Percentiles rank a stretch among this genome's conserved stretches.
phyloP scores from a whole-genome alignment of 306 rosid genomes.

The Vigna unguiculata region DNA sequence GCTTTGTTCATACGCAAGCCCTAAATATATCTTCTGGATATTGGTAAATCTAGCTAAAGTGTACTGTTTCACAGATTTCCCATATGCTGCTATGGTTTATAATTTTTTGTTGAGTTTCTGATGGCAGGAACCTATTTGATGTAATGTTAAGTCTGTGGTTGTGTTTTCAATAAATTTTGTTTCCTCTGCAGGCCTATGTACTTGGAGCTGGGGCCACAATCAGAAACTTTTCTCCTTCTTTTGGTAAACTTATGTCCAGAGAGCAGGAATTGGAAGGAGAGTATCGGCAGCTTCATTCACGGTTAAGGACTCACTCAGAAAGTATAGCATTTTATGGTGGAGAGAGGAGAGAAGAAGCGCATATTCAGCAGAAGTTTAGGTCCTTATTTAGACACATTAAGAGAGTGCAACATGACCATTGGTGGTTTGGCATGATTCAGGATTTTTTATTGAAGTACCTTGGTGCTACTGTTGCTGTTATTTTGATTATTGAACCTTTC shows the following conservation, averaged over 20 bases:
- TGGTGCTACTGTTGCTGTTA: constrained; percentile 92
- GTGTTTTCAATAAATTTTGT: constrained; percentile 40
- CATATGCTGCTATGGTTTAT: not conserved
- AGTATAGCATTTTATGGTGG: constrained; percentile 95
- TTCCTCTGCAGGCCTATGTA: constrained; percentile 74
- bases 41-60: constrained; percentile 61
- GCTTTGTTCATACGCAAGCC: constrained; percentile 89
- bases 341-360: constrained; percentile 80
- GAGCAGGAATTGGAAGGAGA: constrained; percentile 94
- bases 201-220: constrained; percentile 73
- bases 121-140: constrained; percentile 18
- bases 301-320: constrained; percentile 87
- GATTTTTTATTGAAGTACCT: constrained; percentile 86
- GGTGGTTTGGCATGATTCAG: constrained; percentile 99
- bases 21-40: constrained; percentile 89
- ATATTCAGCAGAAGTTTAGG: constrained; percentile 77
- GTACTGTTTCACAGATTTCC: constrained; percentile 12
- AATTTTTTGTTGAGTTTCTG: constrained; percentile 6
- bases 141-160: constrained; percentile 23
- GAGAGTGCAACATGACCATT: constrained; percentile 76
- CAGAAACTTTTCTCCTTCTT: constrained; percentile 88
- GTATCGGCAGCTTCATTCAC: constrained; percentile 84
- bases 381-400: constrained; percentile 62
- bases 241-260: constrained; percentile 79
- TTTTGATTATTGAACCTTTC: constrained; percentile 88